Base-by-base conservation (phyloP, 768 basidiomycete genomes). In the Phallus indusiatus region DNA sequence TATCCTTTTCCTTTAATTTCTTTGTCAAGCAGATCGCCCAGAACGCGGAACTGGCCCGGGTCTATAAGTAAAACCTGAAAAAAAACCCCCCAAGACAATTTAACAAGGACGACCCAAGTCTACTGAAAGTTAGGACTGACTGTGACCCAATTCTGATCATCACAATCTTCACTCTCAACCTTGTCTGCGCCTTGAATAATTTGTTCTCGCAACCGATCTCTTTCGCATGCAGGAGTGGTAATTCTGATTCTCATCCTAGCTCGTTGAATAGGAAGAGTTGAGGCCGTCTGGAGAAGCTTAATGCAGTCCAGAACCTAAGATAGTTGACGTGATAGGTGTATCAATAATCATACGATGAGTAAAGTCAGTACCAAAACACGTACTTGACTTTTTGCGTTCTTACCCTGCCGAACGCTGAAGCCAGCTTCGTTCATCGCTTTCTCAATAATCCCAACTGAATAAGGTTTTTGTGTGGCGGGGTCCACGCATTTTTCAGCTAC, bases 401-500 rank as follows among this genome's bases (percentile, higher is more conserved):
- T 97, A 63, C 85, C 84, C 49, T 79, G 79, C 65, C 90, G 88
- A 24, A 95, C 87, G 64, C 91, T 95, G 72, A 88, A 94, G 1
- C 94, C 94, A 9, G 90, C 87, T 69, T 98, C 94, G 9, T 83
- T 74, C 95, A 99, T 95, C 0, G 94, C 94, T 72, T 96, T 98
- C 69, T 99, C 96, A 63, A 99, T 91, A 77, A 98, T 91, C 17
- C 90, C 86, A 34, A 95, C 91, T 5, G 93, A 86, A 69, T 97
- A 94, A 5, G 94, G 93, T 10, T 84, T 76, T 68, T 91, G 86
- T 1, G 93, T 95, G 4, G 79, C 74, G 1, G 96, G 96, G 67
- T 98, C 94, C 21, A 98, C 94, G 61, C 89, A 94, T 75, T 95
- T 94, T 73, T 94, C 91, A 6, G 94, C 87, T 2, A 99, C 91